Evolutionary conservation across 108 stramenopile genomes (phyloP), one percentile per base, ranked within the genome.

Genomic region (Aurantiochytrium sp.): DNA sequence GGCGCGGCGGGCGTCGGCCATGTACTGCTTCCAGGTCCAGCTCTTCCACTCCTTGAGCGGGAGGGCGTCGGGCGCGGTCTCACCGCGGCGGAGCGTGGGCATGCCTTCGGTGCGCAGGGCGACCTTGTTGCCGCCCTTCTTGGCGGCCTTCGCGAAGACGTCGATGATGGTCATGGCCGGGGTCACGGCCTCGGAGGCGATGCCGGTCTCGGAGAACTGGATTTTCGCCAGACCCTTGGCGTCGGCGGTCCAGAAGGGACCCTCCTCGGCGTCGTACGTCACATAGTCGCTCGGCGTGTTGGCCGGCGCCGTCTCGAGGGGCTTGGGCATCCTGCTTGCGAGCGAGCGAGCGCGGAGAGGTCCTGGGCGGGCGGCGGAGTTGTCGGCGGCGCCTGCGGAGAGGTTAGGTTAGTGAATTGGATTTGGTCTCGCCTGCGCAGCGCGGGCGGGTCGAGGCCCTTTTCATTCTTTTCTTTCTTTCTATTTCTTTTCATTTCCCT

Each of bases 21-120:
- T 19, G 87, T 94, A 94, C 52, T 94, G 89, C 59, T 89, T 85
- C 92, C 92, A 93, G 3, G 92, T 92, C 36, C 45, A 90, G 27
- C 15, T 52, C 39, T 68, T 91, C 89, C 89, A 93, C 1, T 87
- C 68, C 85, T 85, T 32, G 30, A 39, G 32, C 12, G 85, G 37
- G 50, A 85, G 48, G 4, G 85, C 52, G 4, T 85, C 48, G 8
- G 36, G 36, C 22, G 85, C 24, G 52, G 19, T 32, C 6, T 48
- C 24, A 31, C 68, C 68, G 15, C 31, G n/a, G 15, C 10, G n/a
- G 31, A 68, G 68, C 31, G 68, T 6, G 10, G 68, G 68, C 68
- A 68, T 68, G 68, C 19, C 19, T 32, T 68, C 68, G 10, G 68
- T 68, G 31, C 68, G 68, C 27, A 68, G 31, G 10, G 68, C 68